Percentiles rank a stretch among this genome's conserved stretches.
These are phyloP conservation scores for Gentiana macrophylla DNA, from an alignment of 257 asterid species.

Conservation along the genomic window DNA sequence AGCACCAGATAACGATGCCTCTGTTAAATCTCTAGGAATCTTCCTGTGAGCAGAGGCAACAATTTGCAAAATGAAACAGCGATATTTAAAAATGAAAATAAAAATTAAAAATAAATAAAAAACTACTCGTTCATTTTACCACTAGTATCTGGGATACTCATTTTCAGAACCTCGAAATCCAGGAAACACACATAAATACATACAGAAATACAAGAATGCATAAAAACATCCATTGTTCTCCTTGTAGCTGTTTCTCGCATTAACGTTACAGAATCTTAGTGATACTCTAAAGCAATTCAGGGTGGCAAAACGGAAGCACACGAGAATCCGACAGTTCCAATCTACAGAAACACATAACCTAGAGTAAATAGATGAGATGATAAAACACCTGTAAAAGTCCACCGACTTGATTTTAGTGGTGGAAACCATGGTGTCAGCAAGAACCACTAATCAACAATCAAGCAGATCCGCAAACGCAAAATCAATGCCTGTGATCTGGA, in stretches of 20 bases:
- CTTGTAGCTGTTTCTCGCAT: no score
- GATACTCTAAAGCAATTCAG: no score
- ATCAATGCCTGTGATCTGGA: background rate
- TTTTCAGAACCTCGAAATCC: no score
- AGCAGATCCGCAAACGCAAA: conserved; percentile 16
- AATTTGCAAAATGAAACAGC: background rate
- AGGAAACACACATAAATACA: no score
- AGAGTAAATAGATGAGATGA: background rate
- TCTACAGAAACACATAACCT: background rate
- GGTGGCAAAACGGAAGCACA: background rate
- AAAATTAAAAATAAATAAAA: background rate
- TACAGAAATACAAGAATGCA: no score
- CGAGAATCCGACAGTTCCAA: background rate
- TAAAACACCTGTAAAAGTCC: conserved; percentile 46
- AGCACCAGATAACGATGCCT: conserved; percentile 91
- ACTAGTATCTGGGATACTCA: no score
- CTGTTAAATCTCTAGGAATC: conserved; percentile 80
- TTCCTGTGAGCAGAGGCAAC: conserved; percentile 49
- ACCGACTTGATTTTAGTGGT: conserved; percentile 47
- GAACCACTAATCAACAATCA: background rate
- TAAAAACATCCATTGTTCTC: no score
- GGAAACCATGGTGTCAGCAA: conserved; percentile 31
- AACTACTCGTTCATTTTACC: background rate
- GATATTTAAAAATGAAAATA: background rate
- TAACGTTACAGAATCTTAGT: no score